Conservation (phyloP, 192 early-diverging fungal genomes). For the Glomus cerebriforme region DNA sequence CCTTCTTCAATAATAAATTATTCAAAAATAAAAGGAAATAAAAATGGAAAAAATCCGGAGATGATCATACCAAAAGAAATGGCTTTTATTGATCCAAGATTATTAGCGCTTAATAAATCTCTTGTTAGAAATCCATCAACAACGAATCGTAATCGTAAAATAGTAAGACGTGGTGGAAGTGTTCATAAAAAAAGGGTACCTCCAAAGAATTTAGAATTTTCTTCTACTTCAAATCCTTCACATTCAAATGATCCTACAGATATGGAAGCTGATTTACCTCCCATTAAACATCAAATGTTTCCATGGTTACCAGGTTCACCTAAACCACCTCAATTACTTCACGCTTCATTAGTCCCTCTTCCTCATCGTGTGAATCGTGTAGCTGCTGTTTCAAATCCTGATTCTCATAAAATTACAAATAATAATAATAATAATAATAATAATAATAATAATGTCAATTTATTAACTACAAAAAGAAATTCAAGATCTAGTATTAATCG, state of each 20-base stretch:
- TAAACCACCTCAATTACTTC: constrained; percentile 31
- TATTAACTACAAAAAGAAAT: background rate
- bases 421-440: background rate
- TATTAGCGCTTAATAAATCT: background rate
- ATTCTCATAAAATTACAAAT: background rate
- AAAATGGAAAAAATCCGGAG: constrained; percentile 6
- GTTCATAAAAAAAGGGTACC: background rate
- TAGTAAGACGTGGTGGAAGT: background rate
- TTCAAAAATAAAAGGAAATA: background rate
- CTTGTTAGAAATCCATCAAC: background rate
- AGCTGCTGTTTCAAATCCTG: background rate
- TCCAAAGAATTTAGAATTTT: constrained; percentile 13
- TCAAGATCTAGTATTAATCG: constrained; percentile 1
- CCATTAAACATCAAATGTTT: background rate
- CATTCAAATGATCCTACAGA: constrained; percentile 32
- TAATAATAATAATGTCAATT: background rate
- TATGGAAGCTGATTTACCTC: constrained; percentile 26
- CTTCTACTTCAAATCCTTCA: constrained; percentile 25
- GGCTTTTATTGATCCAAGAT: constrained; percentile 9
- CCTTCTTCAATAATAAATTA: background rate
- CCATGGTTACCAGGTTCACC: constrained; percentile 22
- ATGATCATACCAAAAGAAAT: background rate
- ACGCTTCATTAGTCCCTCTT: constrained; percentile 26
- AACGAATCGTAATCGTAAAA: background rate
- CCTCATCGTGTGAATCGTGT: background rate